phyloP scores from a whole-genome alignment of 495 filamentous ascomycete species.

The Daldinia caldariorum region DNA sequence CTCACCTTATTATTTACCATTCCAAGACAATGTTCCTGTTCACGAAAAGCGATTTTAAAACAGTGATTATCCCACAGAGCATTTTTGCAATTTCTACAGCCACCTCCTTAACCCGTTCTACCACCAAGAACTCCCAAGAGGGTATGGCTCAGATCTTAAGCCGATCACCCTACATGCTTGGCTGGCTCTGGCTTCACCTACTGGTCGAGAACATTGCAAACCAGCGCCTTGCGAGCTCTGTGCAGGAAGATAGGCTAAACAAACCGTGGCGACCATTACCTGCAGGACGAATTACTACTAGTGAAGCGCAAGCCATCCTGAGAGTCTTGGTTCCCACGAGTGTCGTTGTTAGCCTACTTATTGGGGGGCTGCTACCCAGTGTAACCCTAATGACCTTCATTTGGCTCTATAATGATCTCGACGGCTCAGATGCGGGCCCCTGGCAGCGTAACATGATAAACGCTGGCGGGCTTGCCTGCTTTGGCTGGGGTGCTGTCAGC shows the following conservation, averaged over 20 bases:
- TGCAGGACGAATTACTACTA: conserved; percentile 31
- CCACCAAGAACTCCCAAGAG: background rate
- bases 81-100: background rate
- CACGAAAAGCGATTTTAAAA: background rate
- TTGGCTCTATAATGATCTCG: conserved; percentile 51
- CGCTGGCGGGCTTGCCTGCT: conserved; percentile 45
- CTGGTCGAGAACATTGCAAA: conserved; percentile 51
- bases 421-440: conserved; percentile 41
- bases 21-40: background rate
- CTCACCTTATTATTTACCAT: background rate
- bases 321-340: conserved; percentile 14
- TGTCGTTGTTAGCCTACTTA: conserved; percentile 13
- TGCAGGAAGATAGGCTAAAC: conserved; percentile 51
- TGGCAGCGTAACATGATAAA: conserved; percentile 49
- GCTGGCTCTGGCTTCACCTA: conserved; percentile 51
- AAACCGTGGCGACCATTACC: conserved; percentile 55
- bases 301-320: conserved; percentile 29
- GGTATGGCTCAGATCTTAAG: background rate
- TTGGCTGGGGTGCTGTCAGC: conserved; percentile 38
- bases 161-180: conserved; percentile 3
- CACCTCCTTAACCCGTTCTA: background rate
- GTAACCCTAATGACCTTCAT: conserved; percentile 41
- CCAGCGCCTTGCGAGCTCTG: conserved; percentile 42
- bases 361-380: conserved; percentile 41
- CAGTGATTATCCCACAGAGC: background rate